Percentiles rank a stretch among this genome's conserved stretches.
Evolutionary conservation across 2,329 filamentous ascomycete genomes (phyloP).

Genomic region (Fusarium continuum): DNA sequence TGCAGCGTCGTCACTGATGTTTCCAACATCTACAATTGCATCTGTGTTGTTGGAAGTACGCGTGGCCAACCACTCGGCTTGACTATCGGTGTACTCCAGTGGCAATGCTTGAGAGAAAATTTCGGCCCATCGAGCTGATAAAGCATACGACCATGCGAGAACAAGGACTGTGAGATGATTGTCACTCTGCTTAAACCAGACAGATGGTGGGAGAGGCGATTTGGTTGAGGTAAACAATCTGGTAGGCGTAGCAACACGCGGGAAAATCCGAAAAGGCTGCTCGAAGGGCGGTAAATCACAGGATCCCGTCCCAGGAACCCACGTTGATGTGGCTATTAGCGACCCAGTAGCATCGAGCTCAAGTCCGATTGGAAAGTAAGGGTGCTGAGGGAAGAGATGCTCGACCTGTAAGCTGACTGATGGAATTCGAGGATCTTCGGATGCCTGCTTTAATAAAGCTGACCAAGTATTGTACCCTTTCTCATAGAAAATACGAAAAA

Average conservation of each 20-base stretch:
- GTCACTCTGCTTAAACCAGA: background rate
- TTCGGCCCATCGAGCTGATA: slow-evolving; percentile 27
- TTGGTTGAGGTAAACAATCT: background rate
- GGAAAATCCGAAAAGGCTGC: background rate
- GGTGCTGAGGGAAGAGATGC: slow-evolving; percentile 3
- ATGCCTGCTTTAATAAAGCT: background rate
- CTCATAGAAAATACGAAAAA: background rate
- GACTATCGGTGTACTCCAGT: background rate
- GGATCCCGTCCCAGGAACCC: background rate
- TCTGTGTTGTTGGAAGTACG: background rate
- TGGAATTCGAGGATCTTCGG: background rate
- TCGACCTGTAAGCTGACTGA: background rate
- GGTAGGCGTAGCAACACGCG: background rate
- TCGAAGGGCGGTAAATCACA: slow-evolving; percentile 1
- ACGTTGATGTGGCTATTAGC: background rate
- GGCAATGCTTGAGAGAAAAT: background rate
- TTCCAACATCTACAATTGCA: background rate
- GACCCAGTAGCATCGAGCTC: background rate
- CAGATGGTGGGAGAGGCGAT: background rate
- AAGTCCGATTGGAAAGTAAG: background rate
- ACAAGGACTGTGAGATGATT: slow-evolving; percentile 14
- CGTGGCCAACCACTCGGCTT: background rate
- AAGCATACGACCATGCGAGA: slow-evolving; percentile 27
- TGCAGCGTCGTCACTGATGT: background rate
- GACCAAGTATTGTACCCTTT: background rate